These are phyloP conservation scores for Pythium coloratum DNA, from an alignment of 352 stramenopile genomes.

Conservation along the genomic window DNA sequence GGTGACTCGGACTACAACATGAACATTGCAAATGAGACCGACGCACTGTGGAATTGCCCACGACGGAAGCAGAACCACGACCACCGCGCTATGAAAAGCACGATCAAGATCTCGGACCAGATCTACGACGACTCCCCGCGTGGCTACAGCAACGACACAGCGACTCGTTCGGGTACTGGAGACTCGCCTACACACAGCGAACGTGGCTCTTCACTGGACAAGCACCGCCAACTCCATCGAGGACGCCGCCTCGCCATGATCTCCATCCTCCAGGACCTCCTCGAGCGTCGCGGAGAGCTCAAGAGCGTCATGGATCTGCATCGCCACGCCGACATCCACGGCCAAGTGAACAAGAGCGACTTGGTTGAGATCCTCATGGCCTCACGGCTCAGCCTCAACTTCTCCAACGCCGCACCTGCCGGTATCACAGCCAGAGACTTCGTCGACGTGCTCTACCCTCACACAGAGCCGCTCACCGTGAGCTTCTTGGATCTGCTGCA, in stretches of 20 bases:
- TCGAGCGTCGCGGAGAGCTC: constrained; percentile 67
- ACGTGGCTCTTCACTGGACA: constrained; percentile 30
- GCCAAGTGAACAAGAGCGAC: constrained; percentile 58
- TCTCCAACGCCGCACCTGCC: constrained; percentile 30
- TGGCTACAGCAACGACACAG: background rate
- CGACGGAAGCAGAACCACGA: constrained; percentile 61
- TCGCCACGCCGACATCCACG: constrained; percentile 51
- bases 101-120: constrained; percentile 57
- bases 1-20: constrained; percentile 33
- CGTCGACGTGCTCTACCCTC: constrained; percentile 59
- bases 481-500: constrained; percentile 68
- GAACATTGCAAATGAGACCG: constrained; percentile 43
- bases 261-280: constrained; percentile 62
- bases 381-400: constrained; percentile 60
- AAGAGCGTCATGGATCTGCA: constrained; percentile 75
- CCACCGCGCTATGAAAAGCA: constrained; percentile 57
- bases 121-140: constrained; percentile 10
- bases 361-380: constrained; percentile 66
- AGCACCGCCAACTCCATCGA: constrained; percentile 7
- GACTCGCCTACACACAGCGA: constrained; percentile 9
- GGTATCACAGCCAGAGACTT: constrained; percentile 56
- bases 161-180: background rate
- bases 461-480: constrained; percentile 25
- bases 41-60: constrained; percentile 66
- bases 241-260: constrained; percentile 40